phyloP scores from a whole-genome alignment of 257 asterid species.

The Haberlea rhodopensis region DNA sequence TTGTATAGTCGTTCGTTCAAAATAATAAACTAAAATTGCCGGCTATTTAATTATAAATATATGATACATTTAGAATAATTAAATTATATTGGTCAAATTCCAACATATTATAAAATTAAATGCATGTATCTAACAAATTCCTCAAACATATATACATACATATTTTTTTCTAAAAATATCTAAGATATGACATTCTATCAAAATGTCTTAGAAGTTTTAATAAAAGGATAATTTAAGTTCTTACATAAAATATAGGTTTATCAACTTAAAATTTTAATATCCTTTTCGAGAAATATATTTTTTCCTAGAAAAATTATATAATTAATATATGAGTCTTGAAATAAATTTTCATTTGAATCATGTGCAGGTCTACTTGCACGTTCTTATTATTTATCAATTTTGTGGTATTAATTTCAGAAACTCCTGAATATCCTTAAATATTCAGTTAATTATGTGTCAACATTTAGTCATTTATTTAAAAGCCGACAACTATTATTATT shows the following conservation, averaged over 20 bases:
- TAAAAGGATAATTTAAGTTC: background rate
- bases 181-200: too few relatives aligned
- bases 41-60: slow-evolving; percentile 2
- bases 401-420: background rate
- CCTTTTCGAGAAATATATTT: background rate
- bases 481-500: background rate
- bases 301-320: background rate
- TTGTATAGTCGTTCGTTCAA: background rate
- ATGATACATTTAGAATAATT: background rate
- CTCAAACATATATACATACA: slow-evolving; percentile 3
- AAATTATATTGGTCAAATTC: background rate
- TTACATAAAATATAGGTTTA: background rate
- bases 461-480: too few relatives aligned
- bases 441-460: background rate
- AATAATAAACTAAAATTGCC: slow-evolving; percentile 9
- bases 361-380: background rate
- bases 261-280: too few relatives aligned
- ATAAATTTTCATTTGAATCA: too few relatives aligned
- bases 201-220: too few relatives aligned
- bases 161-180: too few relatives aligned
- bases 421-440: background rate
- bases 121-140: slow-evolving; percentile 5
- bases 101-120: slow-evolving; percentile 1
- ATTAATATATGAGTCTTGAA: background rate
- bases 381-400: too few relatives aligned